These are phyloP conservation scores for Malbranchea cinnamomea DNA, from an alignment of 2,329 filamentous ascomycete species.

Conservation along the genomic window DNA sequence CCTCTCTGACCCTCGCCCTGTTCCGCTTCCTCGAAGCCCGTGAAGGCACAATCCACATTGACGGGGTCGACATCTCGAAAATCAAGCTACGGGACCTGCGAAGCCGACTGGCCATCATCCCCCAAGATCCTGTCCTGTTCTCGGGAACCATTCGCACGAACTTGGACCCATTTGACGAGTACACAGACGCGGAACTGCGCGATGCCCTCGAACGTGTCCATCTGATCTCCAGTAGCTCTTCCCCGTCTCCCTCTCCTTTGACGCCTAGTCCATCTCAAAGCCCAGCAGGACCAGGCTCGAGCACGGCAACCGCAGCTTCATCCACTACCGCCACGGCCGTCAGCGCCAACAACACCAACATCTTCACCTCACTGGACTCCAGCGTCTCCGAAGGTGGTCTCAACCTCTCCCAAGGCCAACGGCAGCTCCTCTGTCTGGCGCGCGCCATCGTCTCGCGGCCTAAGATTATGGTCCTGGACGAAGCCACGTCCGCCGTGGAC, in stretches of 20 bases:
- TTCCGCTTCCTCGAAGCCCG: constrained; percentile 63
- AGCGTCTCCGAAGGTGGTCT: constrained; percentile 56
- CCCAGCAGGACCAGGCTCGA: constrained; percentile 7
- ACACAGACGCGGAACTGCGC: constrained; percentile 52
- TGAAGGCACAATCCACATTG: constrained; percentile 52
- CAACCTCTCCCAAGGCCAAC: constrained; percentile 62
- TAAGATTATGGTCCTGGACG: constrained; percentile 66
- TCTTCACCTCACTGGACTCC: constrained; percentile 48
- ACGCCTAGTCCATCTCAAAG: background rate
- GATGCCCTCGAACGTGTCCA: constrained; percentile 58
- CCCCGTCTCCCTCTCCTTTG: background rate
- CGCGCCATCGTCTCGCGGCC: constrained; percentile 57
- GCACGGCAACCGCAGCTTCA: constrained; percentile 21
- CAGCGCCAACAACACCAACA: constrained; percentile 32
- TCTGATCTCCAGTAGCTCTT: constrained; percentile 37
- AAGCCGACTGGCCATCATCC: constrained; percentile 64
- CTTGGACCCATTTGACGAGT: constrained; percentile 59
- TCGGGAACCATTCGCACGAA: constrained; percentile 64
- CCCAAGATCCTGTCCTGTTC: constrained; percentile 70
- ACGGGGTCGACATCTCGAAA: constrained; percentile 59
- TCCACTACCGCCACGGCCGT: constrained; percentile 17
- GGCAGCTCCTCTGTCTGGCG: constrained; percentile 60
- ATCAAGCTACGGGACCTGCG: constrained; percentile 56
- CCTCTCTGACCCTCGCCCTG: constrained; percentile 56
- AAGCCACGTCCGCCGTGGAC: constrained; percentile 65